Conservation (phyloP, 495 filamentous ascomycete genomes). For the Endocarpon pusillum region DNA sequence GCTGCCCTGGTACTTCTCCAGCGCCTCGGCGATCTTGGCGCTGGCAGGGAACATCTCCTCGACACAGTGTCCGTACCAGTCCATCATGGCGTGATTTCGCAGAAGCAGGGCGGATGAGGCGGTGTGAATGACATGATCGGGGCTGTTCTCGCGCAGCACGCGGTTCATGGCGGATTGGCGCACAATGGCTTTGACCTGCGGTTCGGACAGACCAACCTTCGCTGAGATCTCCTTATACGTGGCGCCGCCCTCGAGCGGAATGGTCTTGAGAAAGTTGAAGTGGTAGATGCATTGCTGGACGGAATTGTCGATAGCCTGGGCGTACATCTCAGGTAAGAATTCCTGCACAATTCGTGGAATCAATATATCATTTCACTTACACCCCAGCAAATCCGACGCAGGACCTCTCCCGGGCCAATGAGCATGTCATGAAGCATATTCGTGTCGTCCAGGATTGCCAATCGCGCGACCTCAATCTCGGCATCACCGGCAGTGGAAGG, state of each 20-base stretch:
- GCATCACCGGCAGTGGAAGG: too few relatives aligned
- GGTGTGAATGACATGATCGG: conserved; percentile 34
- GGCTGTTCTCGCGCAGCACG: conserved; percentile 34
- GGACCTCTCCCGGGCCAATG: too few relatives aligned
- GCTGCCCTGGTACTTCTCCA: conserved; percentile 8
- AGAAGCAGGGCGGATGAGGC: conserved; percentile 15
- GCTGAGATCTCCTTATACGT: conserved; percentile 24
- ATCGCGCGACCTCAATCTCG: too few relatives aligned
- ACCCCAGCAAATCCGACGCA: too few relatives aligned
- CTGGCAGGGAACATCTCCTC: conserved; percentile 6
- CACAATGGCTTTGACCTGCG: conserved; percentile 29
- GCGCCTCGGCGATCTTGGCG: conserved; percentile 8
- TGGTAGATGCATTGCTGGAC: too few relatives aligned
- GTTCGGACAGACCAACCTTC: conserved; percentile 22
- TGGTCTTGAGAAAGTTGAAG: conserved; percentile 11
- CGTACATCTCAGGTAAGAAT: too few relatives aligned
- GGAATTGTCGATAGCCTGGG: too few relatives aligned
- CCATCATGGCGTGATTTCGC: conserved; percentile 7
- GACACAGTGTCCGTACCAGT: too few relatives aligned
- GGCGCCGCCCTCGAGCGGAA: conserved; percentile 21
- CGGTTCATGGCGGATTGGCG: conserved; percentile 36
- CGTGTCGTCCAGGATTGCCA: too few relatives aligned
- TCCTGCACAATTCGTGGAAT: too few relatives aligned
- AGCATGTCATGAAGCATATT: too few relatives aligned
- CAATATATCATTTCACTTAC: too few relatives aligned